Evolutionary conservation across 2,329 filamentous ascomycete species (phyloP).

Genomic region (Colletotrichum endophyticum): DNA sequence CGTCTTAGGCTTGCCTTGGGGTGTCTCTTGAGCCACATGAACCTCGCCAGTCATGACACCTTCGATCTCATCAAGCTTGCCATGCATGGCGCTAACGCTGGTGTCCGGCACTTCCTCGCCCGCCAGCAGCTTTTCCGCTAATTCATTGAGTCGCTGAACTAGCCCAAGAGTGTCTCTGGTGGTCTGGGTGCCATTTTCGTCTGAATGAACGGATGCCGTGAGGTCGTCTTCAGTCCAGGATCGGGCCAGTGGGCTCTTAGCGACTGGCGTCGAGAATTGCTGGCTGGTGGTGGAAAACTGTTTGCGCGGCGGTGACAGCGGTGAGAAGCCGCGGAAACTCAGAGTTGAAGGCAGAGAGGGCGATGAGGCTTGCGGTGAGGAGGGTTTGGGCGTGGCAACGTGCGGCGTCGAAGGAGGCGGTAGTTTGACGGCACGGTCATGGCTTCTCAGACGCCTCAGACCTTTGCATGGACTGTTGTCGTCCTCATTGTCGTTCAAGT

Average conservation of each 20-base stretch:
- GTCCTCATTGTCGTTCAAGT: slow-evolving; percentile 19
- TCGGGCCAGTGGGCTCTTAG: slow-evolving; percentile 18
- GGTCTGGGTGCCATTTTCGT: slow-evolving; percentile 13
- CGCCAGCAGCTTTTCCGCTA: slow-evolving; percentile 41
- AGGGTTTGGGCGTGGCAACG: slow-evolving; percentile 5
- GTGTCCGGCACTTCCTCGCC: slow-evolving; percentile 37
- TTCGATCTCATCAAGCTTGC: slow-evolving; percentile 43
- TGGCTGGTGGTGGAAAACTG: slow-evolving; percentile 28
- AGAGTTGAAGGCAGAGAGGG: slow-evolving; percentile 27
- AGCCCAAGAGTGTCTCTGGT: slow-evolving; percentile 45
- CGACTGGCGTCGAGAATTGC: slow-evolving; percentile 28
- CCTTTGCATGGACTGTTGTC: slow-evolving; percentile 20
- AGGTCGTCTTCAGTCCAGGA: slow-evolving; percentile 23
- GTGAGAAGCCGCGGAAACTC: slow-evolving; percentile 33
- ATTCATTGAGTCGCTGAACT: slow-evolving; percentile 41
- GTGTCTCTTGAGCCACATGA: neutral
- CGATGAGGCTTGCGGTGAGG: slow-evolving; percentile 25
- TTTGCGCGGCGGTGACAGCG: slow-evolving; percentile 33
- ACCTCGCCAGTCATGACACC: slow-evolving; percentile 24
- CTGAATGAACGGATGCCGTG: slow-evolving; percentile 14
- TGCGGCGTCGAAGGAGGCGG: neutral
- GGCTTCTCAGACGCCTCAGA: slow-evolving; percentile 7
- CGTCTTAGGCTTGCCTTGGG: slow-evolving; percentile 19
- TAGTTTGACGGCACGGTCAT: neutral
- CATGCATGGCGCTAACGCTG: slow-evolving; percentile 30